Percentiles rank a stretch among this genome's conserved stretches.
phyloP scores from a whole-genome alignment of 495 filamentous ascomycete genomes.

The Aspergillus olivimuriae region DNA sequence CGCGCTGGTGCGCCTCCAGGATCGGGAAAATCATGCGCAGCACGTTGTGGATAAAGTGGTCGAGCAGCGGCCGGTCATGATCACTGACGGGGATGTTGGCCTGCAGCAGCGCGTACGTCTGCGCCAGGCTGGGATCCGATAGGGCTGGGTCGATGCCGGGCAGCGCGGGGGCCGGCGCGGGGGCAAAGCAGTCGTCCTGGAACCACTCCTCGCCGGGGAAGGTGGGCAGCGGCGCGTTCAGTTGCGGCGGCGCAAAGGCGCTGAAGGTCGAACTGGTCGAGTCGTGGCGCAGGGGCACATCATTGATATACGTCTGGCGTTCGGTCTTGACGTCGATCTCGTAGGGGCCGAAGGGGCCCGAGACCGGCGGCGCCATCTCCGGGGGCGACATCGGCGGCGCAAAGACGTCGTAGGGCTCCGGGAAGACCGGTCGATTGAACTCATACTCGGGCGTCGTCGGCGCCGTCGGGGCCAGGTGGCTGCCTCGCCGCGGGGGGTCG shows the following conservation, averaged over 20 bases:
- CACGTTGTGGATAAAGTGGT: slow-evolving; percentile 89
- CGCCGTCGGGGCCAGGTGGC: slow-evolving; percentile 43
- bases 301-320: slow-evolving; percentile 89
- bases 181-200: slow-evolving; percentile 65
- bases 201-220: slow-evolving; percentile 73
- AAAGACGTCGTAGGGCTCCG: slow-evolving; percentile 54
- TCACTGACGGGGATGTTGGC: slow-evolving; percentile 82
- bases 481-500: no score
- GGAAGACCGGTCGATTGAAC: slow-evolving; percentile 57
- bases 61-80: slow-evolving; percentile 74
- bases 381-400: slow-evolving; percentile 43
- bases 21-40: slow-evolving; percentile 86
- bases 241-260: slow-evolving; percentile 71
- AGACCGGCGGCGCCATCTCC: slow-evolving; percentile 24
- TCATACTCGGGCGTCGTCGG: slow-evolving; percentile 67
- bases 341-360: slow-evolving; percentile 44
- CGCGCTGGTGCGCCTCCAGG: slow-evolving; percentile 79
- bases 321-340: slow-evolving; percentile 96
- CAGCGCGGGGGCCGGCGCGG: slow-evolving; percentile 12
- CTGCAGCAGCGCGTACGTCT: slow-evolving; percentile 43
- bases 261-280: slow-evolving; percentile 84
- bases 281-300: slow-evolving; percentile 75
- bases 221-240: slow-evolving; percentile 54
- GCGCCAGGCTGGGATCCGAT: slow-evolving; percentile 11
- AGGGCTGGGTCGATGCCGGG: slow-evolving; percentile 47